phyloP scores from a whole-genome alignment of 305 asterid species.

The Fraxinus dipetala region DNA sequence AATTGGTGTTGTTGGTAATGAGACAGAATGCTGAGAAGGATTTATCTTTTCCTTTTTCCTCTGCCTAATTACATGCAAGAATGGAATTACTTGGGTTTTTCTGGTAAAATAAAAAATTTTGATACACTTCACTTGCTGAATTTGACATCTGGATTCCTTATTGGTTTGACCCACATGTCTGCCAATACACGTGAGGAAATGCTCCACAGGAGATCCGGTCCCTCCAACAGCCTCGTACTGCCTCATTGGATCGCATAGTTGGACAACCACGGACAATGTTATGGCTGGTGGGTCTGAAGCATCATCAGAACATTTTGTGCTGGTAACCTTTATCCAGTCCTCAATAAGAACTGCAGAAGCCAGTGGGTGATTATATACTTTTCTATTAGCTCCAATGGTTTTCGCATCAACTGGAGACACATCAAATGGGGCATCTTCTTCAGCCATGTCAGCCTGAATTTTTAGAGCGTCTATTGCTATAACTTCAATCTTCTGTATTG shows the following conservation, averaged over 20 bases:
- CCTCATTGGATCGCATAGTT: conserved; percentile 73
- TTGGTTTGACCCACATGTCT: conserved; percentile 89
- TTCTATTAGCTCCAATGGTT: conserved; percentile 23
- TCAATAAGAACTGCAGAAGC: conserved; percentile 59
- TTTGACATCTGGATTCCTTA: conserved; percentile 12
- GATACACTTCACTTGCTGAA: not conserved
- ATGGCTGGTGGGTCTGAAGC: conserved; percentile 24
- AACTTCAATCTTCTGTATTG: conserved; percentile 73
- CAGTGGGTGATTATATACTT: conserved; percentile 30
- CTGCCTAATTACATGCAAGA: not conserved
- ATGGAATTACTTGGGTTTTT: not conserved
- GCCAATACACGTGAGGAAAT: conserved; percentile 74
- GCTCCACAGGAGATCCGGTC: conserved; percentile 67
- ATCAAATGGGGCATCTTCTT: conserved; percentile 74
- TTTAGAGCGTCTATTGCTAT: conserved; percentile 67
- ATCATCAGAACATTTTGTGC: not conserved
- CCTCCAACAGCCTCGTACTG: conserved; percentile 84
- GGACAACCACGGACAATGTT: conserved; percentile 45
- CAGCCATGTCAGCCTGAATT: conserved; percentile 62
- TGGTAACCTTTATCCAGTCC: conserved; percentile 43
- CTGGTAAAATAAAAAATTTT: not conserved
- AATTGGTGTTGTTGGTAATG: not conserved
- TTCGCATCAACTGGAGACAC: conserved; percentile 54
- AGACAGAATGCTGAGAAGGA: not conserved
- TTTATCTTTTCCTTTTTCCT: not conserved